Evolutionary conservation across 129 eudicot species (phyloP).

Genomic region (Centella asiatica): DNA sequence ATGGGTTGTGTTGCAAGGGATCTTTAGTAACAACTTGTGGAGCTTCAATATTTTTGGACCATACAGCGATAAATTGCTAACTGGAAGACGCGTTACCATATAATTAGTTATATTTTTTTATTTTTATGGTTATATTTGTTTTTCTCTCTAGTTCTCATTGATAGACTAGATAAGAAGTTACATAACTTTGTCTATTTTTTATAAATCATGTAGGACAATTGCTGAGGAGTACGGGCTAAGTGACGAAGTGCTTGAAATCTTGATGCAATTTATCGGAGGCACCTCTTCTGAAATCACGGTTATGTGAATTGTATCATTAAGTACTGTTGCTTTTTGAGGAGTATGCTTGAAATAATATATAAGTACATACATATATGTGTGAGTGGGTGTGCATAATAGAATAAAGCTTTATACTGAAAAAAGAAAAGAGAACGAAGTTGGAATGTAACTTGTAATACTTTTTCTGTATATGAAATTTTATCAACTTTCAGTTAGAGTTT

Average conservation of each 20-base stretch:
- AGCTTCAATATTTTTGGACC: background rate
- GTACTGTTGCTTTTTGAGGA: too few relatives aligned
- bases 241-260: slow-evolving; percentile 54
- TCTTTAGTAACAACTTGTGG: background rate
- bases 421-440: too few relatives aligned
- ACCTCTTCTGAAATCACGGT: slow-evolving; percentile 42
- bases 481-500: background rate
- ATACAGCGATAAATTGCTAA: too few relatives aligned
- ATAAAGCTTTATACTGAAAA: too few relatives aligned
- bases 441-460: too few relatives aligned
- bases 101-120: too few relatives aligned
- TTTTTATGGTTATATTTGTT: background rate
- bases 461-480: background rate
- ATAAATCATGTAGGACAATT: slow-evolving; percentile 52
- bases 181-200: background rate
- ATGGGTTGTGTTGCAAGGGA: background rate
- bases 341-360: slow-evolving; percentile 8
- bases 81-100: too few relatives aligned
- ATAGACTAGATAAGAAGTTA: background rate
- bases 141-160: background rate
- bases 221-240: slow-evolving; percentile 49
- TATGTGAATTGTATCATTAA: slow-evolving; percentile 6
- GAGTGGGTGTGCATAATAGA: too few relatives aligned
- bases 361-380: too few relatives aligned
- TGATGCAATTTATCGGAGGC: slow-evolving; percentile 67